These are phyloP conservation scores for Aureobasidium sp. DNA, from an alignment of 2,329 filamentous ascomycete genomes.

Conservation along the genomic window DNA sequence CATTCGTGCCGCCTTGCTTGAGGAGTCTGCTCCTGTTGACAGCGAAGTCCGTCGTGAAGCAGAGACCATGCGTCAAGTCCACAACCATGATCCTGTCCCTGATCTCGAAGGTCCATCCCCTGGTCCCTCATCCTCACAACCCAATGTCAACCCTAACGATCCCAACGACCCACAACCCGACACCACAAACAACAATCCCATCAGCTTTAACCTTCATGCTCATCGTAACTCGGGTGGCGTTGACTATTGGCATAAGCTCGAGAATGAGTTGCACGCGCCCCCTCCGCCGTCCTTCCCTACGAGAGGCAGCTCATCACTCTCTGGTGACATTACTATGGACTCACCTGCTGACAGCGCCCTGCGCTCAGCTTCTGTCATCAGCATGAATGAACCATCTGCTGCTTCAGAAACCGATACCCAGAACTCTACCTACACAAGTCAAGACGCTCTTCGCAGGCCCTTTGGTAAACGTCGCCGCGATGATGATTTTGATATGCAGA, in stretches of 20 bases:
- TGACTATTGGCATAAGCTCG: constrained; percentile 73
- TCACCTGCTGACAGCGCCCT: constrained; percentile 39
- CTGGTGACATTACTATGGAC: constrained; percentile 64
- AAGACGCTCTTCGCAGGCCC: constrained; percentile 18
- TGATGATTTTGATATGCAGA: constrained; percentile 79
- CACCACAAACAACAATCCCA: constrained; percentile 36
- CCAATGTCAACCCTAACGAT: constrained; percentile 51
- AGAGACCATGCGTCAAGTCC: constrained; percentile 90
- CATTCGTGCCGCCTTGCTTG: constrained; percentile 79
- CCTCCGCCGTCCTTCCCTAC: constrained; percentile 51
- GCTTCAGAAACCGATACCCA: neutral
- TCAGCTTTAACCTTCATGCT: constrained; percentile 67
- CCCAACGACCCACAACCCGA: constrained; percentile 56
- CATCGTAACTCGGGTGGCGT: constrained; percentile 63
- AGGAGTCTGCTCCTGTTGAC: constrained; percentile 82
- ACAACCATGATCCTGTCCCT: constrained; percentile 64
- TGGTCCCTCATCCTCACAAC: constrained; percentile 45
- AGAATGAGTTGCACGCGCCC: constrained; percentile 56
- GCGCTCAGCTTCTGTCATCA: constrained; percentile 9
- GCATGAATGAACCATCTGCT: neutral
- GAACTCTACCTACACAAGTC: constrained; percentile 20
- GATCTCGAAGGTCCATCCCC: constrained; percentile 35
- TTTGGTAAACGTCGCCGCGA: constrained; percentile 69
- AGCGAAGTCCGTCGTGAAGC: constrained; percentile 84
- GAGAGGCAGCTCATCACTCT: constrained; percentile 33